Evolutionary conservation across 2,329 filamentous ascomycete genomes (phyloP).

Genomic region (Pseudogymnoascus sp.): DNA sequence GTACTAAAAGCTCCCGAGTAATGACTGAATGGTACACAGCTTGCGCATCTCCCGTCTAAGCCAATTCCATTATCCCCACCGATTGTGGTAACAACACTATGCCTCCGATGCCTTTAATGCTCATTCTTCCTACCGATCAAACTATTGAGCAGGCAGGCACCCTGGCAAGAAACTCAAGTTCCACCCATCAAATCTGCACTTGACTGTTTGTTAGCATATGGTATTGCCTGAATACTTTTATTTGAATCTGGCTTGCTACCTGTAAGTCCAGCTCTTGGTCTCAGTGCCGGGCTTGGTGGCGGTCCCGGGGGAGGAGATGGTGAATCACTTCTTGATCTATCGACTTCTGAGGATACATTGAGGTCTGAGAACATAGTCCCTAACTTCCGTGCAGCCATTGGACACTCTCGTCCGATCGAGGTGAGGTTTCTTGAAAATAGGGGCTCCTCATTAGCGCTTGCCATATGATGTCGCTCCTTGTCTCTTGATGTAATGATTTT

Average conservation of each 20-base stretch:
- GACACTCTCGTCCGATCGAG: neutral
- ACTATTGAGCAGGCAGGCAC: neutral
- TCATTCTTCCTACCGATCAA: neutral
- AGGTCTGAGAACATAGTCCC: neutral
- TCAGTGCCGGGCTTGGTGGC: constrained; percentile 32
- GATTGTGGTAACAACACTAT: neutral
- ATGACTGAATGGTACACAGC: neutral
- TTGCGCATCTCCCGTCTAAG: neutral
- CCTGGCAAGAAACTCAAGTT: neutral
- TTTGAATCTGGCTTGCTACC: constrained; percentile 9
- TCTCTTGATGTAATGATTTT: neutral
- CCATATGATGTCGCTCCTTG: neutral
- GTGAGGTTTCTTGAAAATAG: neutral
- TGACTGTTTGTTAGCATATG: neutral
- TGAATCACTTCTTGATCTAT: constrained; percentile 34
- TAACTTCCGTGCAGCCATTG: neutral
- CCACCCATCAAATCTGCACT: neutral
- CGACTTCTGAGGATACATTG: neutral
- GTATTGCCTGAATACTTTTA: neutral
- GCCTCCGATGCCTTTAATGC: neutral
- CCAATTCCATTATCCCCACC: neutral
- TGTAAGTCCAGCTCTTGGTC: constrained; percentile 16
- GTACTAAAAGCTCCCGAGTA: neutral
- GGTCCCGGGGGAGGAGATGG: constrained; percentile 37
- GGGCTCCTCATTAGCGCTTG: constrained; percentile 8